Percentiles rank a stretch among this genome's conserved stretches.
Conservation (phyloP, 2,329 filamentous ascomycete genomes). For the Penicillium aurantiogriseum region DNA sequence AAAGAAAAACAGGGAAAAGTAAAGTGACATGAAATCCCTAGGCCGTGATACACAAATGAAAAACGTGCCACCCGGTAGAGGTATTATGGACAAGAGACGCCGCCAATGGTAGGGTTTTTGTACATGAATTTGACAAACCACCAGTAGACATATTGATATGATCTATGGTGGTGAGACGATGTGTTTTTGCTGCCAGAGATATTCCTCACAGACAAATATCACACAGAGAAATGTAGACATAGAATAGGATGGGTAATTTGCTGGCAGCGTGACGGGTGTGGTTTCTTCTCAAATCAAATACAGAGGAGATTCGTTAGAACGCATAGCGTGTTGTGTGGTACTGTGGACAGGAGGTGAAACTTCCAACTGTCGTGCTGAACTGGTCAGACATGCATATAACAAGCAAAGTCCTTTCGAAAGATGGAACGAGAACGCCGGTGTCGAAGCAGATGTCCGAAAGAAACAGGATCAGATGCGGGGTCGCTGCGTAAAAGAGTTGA, state of each 20-base stretch:
- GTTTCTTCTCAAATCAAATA: neutral
- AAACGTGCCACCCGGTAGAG: neutral
- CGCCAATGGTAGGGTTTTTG: slow-evolving; percentile 9
- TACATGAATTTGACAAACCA: slow-evolving; percentile 5
- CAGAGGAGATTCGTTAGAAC: slow-evolving; percentile 5
- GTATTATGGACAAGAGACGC: slow-evolving; percentile 5
- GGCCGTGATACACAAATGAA: neutral
- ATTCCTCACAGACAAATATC: neutral
- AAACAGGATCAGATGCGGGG: slow-evolving; percentile 1
- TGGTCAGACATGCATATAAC: neutral
- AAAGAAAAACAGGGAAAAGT: neutral
- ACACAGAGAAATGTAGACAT: neutral
- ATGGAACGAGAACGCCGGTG: neutral
- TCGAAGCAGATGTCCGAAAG: neutral
- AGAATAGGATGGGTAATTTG: neutral
- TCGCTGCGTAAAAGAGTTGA: slow-evolving; percentile 5
- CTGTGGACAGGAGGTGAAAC: neutral
- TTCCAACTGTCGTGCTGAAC: neutral
- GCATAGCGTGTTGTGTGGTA: neutral
- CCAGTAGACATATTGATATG: neutral
- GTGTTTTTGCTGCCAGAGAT: neutral
- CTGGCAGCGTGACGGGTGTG: neutral
- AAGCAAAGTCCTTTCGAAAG: neutral
- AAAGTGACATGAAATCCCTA: neutral
- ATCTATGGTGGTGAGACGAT: neutral